Conservation (phyloP, 306 rosid genomes). For the Arachis hypogaea region DNA sequence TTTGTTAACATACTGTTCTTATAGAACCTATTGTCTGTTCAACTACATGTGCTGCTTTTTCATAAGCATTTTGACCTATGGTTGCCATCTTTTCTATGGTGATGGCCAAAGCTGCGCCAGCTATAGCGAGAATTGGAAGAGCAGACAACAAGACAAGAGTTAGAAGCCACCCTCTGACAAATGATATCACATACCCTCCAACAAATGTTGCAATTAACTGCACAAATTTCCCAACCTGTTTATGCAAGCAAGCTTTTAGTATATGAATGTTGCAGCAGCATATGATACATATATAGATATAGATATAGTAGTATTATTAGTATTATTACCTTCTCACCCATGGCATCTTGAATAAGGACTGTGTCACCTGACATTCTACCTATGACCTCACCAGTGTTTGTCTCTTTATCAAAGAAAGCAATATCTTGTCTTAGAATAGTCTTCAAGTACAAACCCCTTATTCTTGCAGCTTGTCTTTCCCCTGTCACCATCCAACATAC, state of each 20-base stretch:
- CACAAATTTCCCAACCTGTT: conserved; percentile 75
- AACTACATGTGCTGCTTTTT: conserved; percentile 69
- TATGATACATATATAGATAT: too few relatives aligned
- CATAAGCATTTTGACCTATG: conserved; percentile 69
- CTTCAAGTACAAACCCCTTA: conserved; percentile 73
- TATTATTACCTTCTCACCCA: conserved; percentile 77
- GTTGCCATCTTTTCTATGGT: conserved; percentile 59
- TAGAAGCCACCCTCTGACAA: conserved; percentile 82
- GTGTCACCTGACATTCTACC: conserved; percentile 79
- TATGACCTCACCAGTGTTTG: conserved; percentile 82
- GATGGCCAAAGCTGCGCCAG: conserved; percentile 60
- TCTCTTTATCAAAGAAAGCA: conserved; percentile 77
- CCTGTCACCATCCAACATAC: conserved; percentile 85
- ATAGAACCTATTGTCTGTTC: conserved; percentile 83
- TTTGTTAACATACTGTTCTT: conserved; percentile 62
- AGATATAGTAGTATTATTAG: background rate
- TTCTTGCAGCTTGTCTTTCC: conserved; percentile 83
- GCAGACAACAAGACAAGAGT: conserved; percentile 62
- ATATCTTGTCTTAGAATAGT: conserved; percentile 76
- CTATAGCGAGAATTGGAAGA: conserved; percentile 60
- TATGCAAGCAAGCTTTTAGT: conserved; percentile 16
- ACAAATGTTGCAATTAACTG: conserved; percentile 64
- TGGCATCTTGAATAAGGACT: conserved; percentile 86
- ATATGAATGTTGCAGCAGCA: background rate
- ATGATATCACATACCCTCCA: conserved; percentile 71